These are phyloP conservation scores for Wickerhamiella vanderwaltii DNA, from an alignment of 805 yeast species.

Conservation along the genomic window DNA sequence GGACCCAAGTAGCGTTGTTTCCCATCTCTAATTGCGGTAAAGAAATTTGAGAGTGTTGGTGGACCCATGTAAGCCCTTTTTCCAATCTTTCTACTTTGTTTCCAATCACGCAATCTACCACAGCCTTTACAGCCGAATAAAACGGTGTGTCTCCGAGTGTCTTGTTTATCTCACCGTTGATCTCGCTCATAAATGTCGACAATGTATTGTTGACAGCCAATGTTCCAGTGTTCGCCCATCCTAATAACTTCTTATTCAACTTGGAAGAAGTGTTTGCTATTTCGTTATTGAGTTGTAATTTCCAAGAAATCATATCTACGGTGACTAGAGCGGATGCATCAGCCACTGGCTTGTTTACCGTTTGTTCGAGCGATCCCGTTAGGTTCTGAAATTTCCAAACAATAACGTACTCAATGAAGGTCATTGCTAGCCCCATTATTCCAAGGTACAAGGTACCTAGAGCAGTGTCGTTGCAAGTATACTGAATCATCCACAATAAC, in stretches of 20 bases:
- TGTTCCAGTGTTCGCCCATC: constrained; percentile 51
- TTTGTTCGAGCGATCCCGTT: constrained; percentile 11
- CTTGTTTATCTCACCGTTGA: constrained; percentile 46
- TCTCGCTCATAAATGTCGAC: constrained; percentile 39
- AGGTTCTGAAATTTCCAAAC: constrained; percentile 11
- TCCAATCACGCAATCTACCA: constrained; percentile 71
- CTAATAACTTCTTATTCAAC: constrained; percentile 55
- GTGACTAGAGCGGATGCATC: constrained; percentile 16
- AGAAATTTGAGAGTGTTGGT: constrained; percentile 44
- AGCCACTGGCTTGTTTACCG: constrained; percentile 14
- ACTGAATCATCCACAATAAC: constrained; percentile 37
- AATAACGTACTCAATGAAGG: constrained; percentile 43
- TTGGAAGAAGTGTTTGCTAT: constrained; percentile 37
- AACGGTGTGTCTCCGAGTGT: constrained; percentile 61
- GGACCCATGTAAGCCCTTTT: constrained; percentile 68
- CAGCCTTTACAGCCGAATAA: constrained; percentile 46
- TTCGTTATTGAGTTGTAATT: constrained; percentile 42
- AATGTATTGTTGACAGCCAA: constrained; percentile 49
- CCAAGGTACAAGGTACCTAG: constrained; percentile 41
- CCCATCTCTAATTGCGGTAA: constrained; percentile 34
- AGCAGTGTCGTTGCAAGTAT: constrained; percentile 44
- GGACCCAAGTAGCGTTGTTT: background rate
- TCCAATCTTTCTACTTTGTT: constrained; percentile 55
- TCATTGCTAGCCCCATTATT: constrained; percentile 42
- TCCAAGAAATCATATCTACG: constrained; percentile 33